Conservation (phyloP, 306 rosid genomes). For the Cucurbita moschata region DNA sequence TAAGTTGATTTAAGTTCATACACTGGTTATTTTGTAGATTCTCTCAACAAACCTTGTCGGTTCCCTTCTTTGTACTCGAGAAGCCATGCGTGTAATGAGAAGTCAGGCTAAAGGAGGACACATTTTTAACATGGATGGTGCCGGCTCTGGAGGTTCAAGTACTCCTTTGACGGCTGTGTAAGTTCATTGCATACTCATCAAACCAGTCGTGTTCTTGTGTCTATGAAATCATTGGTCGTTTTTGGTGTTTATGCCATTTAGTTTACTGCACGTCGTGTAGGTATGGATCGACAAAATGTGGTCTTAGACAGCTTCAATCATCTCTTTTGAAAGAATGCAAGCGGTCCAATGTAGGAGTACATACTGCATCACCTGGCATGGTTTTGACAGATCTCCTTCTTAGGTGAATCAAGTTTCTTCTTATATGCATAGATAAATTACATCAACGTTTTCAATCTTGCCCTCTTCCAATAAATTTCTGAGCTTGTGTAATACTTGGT, state of each 20-base stretch:
- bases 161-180: conserved; percentile 95
- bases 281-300: conserved; percentile 91
- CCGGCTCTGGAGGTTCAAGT: conserved; percentile 95
- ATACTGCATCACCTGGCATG: conserved; percentile 96
- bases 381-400: conserved; percentile 86
- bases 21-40: conserved; percentile 33
- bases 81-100: conserved; percentile 72
- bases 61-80: conserved; percentile 78
- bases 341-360: conserved; percentile 74
- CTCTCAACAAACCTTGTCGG: conserved; percentile 91
- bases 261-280: conserved; percentile 23
- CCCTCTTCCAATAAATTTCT: background rate
- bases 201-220: background rate
- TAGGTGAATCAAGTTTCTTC: conserved; percentile 30
- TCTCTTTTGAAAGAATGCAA: conserved; percentile 74
- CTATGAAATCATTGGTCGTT: background rate
- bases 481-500: background rate
- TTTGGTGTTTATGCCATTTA: conserved; percentile 10
- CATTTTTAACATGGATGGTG: conserved; percentile 94
- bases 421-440: background rate
- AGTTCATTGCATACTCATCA: conserved; percentile 17
- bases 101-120: conserved; percentile 69
- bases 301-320: conserved; percentile 83
- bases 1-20: background rate
- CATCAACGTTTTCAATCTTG: background rate